A percentile compares a stretch with the other conserved stretches of the same genome.
phyloP scores from a whole-genome alignment of 2,329 filamentous ascomycete genomes.

The Hymenoscyphus fructigenus region DNA sequence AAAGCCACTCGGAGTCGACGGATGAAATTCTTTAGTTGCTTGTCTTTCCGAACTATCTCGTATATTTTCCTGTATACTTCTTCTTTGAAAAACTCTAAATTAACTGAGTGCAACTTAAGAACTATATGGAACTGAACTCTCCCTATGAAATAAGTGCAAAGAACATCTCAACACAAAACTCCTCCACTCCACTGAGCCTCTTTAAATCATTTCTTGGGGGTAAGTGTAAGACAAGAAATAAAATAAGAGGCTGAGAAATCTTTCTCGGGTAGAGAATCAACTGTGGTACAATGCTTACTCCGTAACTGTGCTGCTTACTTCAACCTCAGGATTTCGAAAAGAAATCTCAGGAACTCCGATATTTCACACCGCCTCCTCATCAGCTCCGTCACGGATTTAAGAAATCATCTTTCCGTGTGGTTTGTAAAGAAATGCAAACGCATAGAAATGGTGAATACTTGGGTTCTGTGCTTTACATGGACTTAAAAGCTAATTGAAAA shows the following conservation, averaged over 20 bases:
- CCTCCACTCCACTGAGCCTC: not conserved
- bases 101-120: no score
- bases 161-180: not conserved
- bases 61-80: not conserved
- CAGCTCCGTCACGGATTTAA: constrained; percentile 2
- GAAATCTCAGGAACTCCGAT: not conserved
- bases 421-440: not conserved
- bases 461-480: not conserved
- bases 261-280: not conserved
- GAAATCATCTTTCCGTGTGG: not conserved
- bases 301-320: not conserved
- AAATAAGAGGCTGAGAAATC: not conserved
- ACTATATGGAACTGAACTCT: no score
- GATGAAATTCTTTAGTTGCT: no score
- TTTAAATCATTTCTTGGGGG: not conserved
- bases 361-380: constrained; percentile 1
- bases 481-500: not conserved
- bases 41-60: not conserved
- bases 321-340: not conserved
- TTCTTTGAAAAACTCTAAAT: not conserved
- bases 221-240: not conserved
- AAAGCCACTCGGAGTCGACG: not conserved
- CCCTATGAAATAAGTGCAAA: no score
- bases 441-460: not conserved
- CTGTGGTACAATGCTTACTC: not conserved